Evolutionary conservation across 163 green algal species (phyloP), one percentile per base, ranked within the genome.

Genomic region (Prototheca stagnorum): DNA sequence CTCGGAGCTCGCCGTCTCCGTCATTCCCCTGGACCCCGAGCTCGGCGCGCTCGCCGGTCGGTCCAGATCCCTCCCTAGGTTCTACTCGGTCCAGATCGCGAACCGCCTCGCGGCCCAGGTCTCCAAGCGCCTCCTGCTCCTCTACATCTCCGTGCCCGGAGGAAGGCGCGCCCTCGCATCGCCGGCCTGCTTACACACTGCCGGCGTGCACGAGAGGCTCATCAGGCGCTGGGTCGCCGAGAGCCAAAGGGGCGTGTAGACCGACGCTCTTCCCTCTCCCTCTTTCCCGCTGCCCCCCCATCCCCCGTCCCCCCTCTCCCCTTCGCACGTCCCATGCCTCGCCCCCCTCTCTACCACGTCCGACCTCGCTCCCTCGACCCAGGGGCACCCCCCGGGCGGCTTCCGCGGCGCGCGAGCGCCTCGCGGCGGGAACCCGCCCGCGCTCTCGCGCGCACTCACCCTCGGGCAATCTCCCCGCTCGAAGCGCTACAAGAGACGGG

Each of bases 51-150:
- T 39, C 1, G 9, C 29, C 8, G 26, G 65, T 19, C n/a, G n/a
- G n/a, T n/a, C n/a, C n/a, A n/a, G n/a, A n/a, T n/a, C n/a, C n/a
- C n/a, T n/a, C n/a, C n/a, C n/a, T n/a, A 43, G 26, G 22, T 74
- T 65, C 64, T 53, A 72, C 42, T 52, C 68, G 36, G 14, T 76
- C 6, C 64, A 76, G 39, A 53, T 65, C 14, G 44, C 57, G 9
- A 62, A 62, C 35, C 53, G 63, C 28, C 50, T 65, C 17, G 48
- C 47, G 8, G 44, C 28, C 21, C 56, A 76, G 58, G 64, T 74
- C 11, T 49, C 40, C 28, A 76, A 76, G 44, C 35, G 52, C 37
- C 54, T 76, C 34, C 39, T 76, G 41, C 44, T 76, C 39, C 35
- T 75, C 3, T 60, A 71, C 27, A 41, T 75, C 3, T 24, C 55